A percentile compares a stretch with the other conserved stretches of the same genome.
phyloP scores from a whole-genome alignment of 31 red algal species.

The Asparagopsis taxiformis region DNA sequence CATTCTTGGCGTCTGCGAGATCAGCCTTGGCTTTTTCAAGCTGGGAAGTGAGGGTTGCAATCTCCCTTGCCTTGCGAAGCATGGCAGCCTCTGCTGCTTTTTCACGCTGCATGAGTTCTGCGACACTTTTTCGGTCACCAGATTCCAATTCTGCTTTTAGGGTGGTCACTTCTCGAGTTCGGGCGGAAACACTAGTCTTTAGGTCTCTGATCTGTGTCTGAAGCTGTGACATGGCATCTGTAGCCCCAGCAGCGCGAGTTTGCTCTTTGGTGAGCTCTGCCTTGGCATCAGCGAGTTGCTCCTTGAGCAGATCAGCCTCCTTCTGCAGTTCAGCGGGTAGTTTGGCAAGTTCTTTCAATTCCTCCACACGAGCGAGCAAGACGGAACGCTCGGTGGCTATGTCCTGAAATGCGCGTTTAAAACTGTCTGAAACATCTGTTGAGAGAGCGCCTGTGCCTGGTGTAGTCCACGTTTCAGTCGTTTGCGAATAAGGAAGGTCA shows the following conservation, averaged over 20 bases:
- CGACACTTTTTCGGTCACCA: slow-evolving; percentile 57
- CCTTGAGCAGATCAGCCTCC: slow-evolving; percentile 25
- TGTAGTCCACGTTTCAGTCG: no score
- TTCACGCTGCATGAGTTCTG: slow-evolving; percentile 52
- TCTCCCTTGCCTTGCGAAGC: slow-evolving; percentile 50
- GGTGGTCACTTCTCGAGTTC: slow-evolving; percentile 18
- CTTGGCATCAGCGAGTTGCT: slow-evolving; percentile 41
- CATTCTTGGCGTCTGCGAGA: slow-evolving; percentile 31
- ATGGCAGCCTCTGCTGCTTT: slow-evolving; percentile 65
- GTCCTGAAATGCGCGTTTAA: slow-evolving; percentile 59
- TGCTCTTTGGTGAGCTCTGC: slow-evolving; percentile 29
- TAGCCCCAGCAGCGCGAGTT: slow-evolving; percentile 8
- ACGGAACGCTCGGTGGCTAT: slow-evolving; percentile 58
- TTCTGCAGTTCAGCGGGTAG: slow-evolving; percentile 7
- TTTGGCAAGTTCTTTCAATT: background rate
- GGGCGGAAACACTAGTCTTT: slow-evolving; percentile 16
- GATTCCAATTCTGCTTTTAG: slow-evolving; percentile 59
- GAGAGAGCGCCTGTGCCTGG: slow-evolving; percentile 21
- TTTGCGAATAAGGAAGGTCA: no score
- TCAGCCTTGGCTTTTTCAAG: slow-evolving; percentile 3
- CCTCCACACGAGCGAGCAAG: slow-evolving; percentile 5
- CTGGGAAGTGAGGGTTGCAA: slow-evolving; percentile 20
- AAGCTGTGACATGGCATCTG: slow-evolving; percentile 21
- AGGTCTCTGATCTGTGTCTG: slow-evolving; percentile 23
- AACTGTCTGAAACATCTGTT: slow-evolving; percentile 56